Evolutionary conservation across 768 basidiomycete genomes (phyloP), one percentile per base, ranked within the genome.

Genomic region (Lentinula edodes): DNA sequence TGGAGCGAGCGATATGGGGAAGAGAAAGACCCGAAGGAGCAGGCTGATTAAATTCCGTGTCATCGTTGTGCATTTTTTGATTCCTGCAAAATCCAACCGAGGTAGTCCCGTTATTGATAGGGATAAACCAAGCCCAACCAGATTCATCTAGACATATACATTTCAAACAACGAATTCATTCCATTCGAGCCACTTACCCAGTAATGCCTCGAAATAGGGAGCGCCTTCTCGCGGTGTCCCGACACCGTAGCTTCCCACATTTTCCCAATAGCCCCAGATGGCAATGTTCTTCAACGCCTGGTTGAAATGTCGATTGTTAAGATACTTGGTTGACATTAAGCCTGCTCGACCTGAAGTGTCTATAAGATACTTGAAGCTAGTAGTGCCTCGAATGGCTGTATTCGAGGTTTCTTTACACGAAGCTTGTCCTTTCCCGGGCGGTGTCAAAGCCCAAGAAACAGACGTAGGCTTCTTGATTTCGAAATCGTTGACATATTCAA

Each of bases 221-320:
- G 85, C 78, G 10, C 85, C 84, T 69, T 82, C 75, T 42, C 85
- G 76, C n/a, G 68, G 51, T 2, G 83, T 81, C 43, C 79, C 80
- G 18, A 63, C 61, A 1, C 81, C 83, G 67, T 87, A 91, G 38
- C 74, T 76, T 12, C 73, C 77, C 0, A 79, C 80, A 20, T 79
- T 77, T 45, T 69, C 76, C 88, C 88, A 92, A 66, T 92, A 91
- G 3, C 84, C 89, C 90, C 90, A 92, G 23, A 87, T 76, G 5
- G 89, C 90, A 10, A 90, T 77, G 65, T 92, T 92, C 68, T 83
- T 86, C 58, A 92, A 68, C 4, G 85, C 84, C 42, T 81, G 78
- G 60, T 89, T 91, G 69, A 83, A 86, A 63, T 79, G 82, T 46
- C 90, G 78, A 67, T 88, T 89, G 68, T 86, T 86, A 23, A 90